phyloP scores from a whole-genome alignment of 306 rosid genomes.

The Quercus parvula region DNA sequence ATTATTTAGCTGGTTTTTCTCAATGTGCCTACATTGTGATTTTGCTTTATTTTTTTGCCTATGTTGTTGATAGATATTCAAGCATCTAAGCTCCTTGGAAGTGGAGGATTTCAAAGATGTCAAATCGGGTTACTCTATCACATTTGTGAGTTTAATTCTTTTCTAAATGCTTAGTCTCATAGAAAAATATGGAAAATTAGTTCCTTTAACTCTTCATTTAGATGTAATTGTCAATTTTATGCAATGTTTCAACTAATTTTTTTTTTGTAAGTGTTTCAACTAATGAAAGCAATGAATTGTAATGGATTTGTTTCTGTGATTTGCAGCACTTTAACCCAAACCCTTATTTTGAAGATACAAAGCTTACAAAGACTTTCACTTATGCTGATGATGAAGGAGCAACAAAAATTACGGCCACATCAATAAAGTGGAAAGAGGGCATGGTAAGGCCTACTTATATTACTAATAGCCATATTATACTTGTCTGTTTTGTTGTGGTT shows the following conservation, averaged over 20 bases:
- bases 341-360: constrained; percentile 84
- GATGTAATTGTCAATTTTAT: not conserved
- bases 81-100: constrained; percentile 74
- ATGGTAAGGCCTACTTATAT: constrained; percentile 45
- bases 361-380: constrained; percentile 75
- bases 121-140: constrained; percentile 79
- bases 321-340: constrained; percentile 75
- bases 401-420: constrained; percentile 70
- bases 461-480: not conserved
- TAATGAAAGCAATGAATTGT: not conserved
- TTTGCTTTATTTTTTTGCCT: not conserved
- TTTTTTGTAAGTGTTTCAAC: no score
- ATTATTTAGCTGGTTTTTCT: constrained; percentile 1
- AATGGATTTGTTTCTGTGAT: not conserved
- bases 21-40: not conserved
- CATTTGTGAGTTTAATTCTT: constrained; percentile 62
- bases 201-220: not conserved
- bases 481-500: not conserved
- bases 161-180: not conserved
- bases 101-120: constrained; percentile 88
- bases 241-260: not conserved
- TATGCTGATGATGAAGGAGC: constrained; percentile 83
- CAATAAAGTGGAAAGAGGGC: constrained; percentile 95
- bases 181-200: not conserved
- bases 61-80: constrained; percentile 61